These are phyloP conservation scores for Solanum virginianum DNA, from an alignment of 257 asterid genomes.

Conservation along the genomic window DNA sequence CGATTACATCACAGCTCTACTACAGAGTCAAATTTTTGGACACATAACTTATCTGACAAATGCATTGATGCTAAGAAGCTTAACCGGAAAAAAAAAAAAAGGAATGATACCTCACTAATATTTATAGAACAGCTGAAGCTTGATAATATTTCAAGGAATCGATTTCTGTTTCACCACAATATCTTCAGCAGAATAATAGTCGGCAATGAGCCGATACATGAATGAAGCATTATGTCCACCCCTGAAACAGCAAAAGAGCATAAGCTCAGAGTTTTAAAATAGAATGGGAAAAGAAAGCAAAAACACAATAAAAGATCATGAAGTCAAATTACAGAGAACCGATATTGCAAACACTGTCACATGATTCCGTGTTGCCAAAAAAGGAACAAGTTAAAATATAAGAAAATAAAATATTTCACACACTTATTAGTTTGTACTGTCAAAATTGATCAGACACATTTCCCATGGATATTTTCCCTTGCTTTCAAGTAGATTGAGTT, in stretches of 20 bases:
- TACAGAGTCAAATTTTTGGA: not conserved
- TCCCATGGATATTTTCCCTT: not conserved
- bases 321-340: not conserved
- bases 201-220: slow-evolving; percentile 91
- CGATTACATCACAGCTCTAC: not conserved
- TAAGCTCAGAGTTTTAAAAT: slow-evolving; percentile 1
- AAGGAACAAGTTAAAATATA: not conserved
- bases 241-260: slow-evolving; percentile 23
- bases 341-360: not conserved
- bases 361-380: not conserved
- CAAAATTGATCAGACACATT: not conserved
- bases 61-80: not conserved
- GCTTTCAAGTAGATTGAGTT: not conserved
- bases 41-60: not conserved
- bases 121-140: slow-evolving; percentile 5
- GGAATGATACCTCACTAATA: slow-evolving; percentile 15
- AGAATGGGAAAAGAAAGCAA: not conserved
- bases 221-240: slow-evolving; percentile 98
- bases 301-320: not conserved
- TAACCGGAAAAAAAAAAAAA: not conserved
- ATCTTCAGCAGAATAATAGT: slow-evolving; percentile 91
- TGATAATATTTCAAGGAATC: slow-evolving; percentile 37
- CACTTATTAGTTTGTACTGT: not conserved
- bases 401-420: not conserved
- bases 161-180: slow-evolving; percentile 50